Base-by-base conservation (phyloP, 2,329 filamentous ascomycete genomes). In the Xylaria sp. region DNA sequence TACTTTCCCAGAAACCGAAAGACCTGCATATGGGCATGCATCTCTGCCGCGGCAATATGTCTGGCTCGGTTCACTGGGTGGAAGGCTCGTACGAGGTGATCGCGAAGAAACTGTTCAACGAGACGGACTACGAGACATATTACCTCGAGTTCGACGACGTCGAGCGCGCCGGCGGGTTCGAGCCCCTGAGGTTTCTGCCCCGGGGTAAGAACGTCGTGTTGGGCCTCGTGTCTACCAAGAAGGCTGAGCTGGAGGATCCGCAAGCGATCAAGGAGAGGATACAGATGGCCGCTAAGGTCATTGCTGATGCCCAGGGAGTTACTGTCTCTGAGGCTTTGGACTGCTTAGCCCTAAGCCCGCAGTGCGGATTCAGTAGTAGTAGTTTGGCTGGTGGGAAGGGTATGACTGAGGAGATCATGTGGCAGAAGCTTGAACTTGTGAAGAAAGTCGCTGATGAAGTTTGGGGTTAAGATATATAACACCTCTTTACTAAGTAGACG, bases 21-120 rank as follows among this genome's bases (percentile, higher is more conserved):
- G 88, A 89, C 71, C 83, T 91, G 81, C 88, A 89, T 72, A 79
- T 89, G 18, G 89, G 89, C n/a, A 85, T 91, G 39, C 89, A 91
- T 76, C 79, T 91, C 52, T 91, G 89, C 81, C 81, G 78, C 12
- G 79, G 78, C 15, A 76, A 87, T 75, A 85, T 85, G 76, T 79
- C 84, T 56, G 82, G 83, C 59, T 84, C 82, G 48, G 82, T 82
- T 62, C 81, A 85, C 75, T 86, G 85, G 80, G 83, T 84, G 25
- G 83, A 85, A 69, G 84, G 84, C 44, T 83, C 84, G 32, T 87
- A 87, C 73, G 84, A 86, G 74, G 80, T 79, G 23, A 86, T 87
- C 62, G 84, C 85, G 12, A 78, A 80, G 63, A 85, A 84, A 74
- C 79, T 86, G 34, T 86, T 87, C 79, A 78, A 81, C 68, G 80